Evolutionary conservation across 2,329 filamentous ascomycete genomes (phyloP).

Genomic region (Pochonia chlamydosporia): DNA sequence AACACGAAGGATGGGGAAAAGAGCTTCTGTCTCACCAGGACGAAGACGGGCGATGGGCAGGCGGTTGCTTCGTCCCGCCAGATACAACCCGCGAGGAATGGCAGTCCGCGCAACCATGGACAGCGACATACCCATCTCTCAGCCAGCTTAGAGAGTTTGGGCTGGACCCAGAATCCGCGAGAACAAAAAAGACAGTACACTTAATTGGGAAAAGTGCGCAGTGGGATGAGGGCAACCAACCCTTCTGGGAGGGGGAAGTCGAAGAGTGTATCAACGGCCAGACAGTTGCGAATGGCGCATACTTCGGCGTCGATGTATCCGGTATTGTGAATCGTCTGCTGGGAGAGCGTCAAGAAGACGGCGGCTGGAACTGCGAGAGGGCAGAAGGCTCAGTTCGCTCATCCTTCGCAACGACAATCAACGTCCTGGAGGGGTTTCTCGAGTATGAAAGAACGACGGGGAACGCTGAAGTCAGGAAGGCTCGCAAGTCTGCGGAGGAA

Average conservation of each 20-base stretch:
- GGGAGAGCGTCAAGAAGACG: conserved; percentile 7
- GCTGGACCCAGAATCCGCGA: neutral
- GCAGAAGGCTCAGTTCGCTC: conserved; percentile 6
- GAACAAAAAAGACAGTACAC: conserved; percentile 4
- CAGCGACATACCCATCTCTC: neutral
- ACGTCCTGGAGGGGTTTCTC: conserved; percentile 8
- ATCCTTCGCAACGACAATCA: conserved; percentile 12
- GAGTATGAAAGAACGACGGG: conserved; percentile 8
- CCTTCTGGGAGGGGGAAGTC: conserved; percentile 12
- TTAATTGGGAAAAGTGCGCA: too few relatives aligned
- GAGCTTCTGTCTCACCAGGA: neutral
- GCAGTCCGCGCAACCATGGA: neutral
- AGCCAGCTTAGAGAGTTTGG: neutral
- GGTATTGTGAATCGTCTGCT: conserved; percentile 8
- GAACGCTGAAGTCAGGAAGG: neutral
- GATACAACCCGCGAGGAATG: neutral
- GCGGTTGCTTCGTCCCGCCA: neutral
- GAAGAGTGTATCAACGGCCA: conserved; percentile 13
- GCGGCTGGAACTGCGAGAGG: conserved; percentile 11
- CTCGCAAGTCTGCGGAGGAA: conserved; percentile 9
- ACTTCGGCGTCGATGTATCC: conserved; percentile 11
- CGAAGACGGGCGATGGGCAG: neutral
- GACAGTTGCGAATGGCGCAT: conserved; percentile 8
- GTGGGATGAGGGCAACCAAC: conserved; percentile 12
- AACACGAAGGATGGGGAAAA: neutral